Evolutionary conservation across 805 yeast genomes (phyloP).

Genomic region (Yarrowia sp.): DNA sequence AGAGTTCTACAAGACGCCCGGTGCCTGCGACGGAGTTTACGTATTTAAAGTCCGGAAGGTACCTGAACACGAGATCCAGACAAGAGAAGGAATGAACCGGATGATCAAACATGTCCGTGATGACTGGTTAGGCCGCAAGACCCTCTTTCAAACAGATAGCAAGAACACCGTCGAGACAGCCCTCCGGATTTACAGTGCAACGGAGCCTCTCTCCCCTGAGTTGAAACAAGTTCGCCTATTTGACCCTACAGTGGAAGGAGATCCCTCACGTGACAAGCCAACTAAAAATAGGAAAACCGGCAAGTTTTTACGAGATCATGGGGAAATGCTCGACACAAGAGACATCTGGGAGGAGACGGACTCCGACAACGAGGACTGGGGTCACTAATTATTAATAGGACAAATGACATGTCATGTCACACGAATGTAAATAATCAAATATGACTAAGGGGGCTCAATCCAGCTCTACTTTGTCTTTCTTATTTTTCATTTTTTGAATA

Average conservation of each 20-base stretch:
- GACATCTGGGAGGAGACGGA: too few relatives aligned
- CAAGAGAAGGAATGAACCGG: not conserved
- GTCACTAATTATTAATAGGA: too few relatives aligned
- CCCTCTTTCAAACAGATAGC: not conserved
- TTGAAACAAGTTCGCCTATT: not conserved
- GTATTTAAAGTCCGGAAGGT: not conserved
- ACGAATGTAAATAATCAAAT: too few relatives aligned
- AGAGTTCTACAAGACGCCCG: conserved; percentile 4
- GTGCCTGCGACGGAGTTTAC: conserved; percentile 18
- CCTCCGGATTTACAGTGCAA: not conserved
- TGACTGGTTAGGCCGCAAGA: not conserved
- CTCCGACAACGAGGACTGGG: too few relatives aligned
- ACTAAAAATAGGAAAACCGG: too few relatives aligned
- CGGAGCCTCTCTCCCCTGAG: not conserved
- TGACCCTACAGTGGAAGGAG: not conserved
- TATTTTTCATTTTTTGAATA: too few relatives aligned
- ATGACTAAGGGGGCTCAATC: too few relatives aligned
- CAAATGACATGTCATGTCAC: too few relatives aligned
- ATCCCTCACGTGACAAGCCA: too few relatives aligned
- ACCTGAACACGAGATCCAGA: not conserved
- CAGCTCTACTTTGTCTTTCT: too few relatives aligned
- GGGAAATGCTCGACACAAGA: too few relatives aligned
- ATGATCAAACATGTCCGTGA: not conserved
- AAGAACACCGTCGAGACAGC: not conserved
- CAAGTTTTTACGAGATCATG: too few relatives aligned